A percentile compares a stretch with the other conserved stretches of the same genome.
These are phyloP conservation scores for Apiotrichum siamense DNA, from an alignment of 1,284 basidiomycete species.

Conservation along the genomic window DNA sequence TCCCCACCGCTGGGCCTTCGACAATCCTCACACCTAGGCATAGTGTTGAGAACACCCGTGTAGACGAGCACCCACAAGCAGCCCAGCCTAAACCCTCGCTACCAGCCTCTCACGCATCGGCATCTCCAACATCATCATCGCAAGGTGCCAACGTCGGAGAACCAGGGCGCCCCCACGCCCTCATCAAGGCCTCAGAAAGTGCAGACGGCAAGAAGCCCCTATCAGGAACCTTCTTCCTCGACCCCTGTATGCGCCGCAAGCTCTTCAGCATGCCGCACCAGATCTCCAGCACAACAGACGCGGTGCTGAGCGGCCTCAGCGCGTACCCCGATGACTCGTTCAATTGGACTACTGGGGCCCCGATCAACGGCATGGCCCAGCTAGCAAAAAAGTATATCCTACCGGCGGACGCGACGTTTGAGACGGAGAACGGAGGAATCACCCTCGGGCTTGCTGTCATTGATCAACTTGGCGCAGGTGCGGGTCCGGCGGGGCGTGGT, in stretches of 20 bases:
- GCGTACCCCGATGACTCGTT: conserved; percentile 16
- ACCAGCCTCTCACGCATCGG: too few relatives aligned
- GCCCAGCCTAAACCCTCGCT: too few relatives aligned
- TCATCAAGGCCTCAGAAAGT: conserved; percentile 1
- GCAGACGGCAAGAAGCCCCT: conserved; percentile 25
- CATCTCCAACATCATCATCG: too few relatives aligned
- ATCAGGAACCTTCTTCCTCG: conserved; percentile 34
- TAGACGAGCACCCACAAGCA: too few relatives aligned
- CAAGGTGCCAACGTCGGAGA: too few relatives aligned
- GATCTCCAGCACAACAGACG: conserved; percentile 27
- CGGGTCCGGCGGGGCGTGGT: not conserved
- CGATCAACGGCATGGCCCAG: conserved; percentile 37
- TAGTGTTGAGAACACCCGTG: too few relatives aligned
- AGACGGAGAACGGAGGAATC: conserved; percentile 31
- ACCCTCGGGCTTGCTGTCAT: conserved; percentile 31
- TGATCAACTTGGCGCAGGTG: conserved; percentile 19
- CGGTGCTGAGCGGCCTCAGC: conserved; percentile 22
- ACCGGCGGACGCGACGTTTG: conserved; percentile 32
- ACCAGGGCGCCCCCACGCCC: conserved; percentile 5
- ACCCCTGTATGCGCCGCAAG: conserved; percentile 28
- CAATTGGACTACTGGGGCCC: conserved; percentile 32
- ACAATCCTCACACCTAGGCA: too few relatives aligned
- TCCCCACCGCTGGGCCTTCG: too few relatives aligned
- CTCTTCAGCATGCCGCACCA: conserved; percentile 27
- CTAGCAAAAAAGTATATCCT: conserved; percentile 32